Percentiles rank a stretch among this genome's conserved stretches.
These are phyloP conservation scores for Aspergillus biplanus DNA, from an alignment of 495 filamentous ascomycete species.

Conservation along the genomic window DNA sequence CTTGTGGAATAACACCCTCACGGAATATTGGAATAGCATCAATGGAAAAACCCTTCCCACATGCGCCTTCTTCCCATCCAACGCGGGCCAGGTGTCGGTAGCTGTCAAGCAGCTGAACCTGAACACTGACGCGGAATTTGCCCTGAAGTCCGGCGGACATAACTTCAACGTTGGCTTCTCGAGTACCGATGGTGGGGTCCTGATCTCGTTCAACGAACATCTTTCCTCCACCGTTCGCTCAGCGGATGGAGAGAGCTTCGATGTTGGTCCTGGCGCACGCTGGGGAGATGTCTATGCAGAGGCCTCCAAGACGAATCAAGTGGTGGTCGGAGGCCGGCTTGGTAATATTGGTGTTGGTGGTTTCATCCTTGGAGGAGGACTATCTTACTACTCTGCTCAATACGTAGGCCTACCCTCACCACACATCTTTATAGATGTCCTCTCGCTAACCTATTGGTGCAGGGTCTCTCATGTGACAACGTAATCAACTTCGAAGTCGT, in stretches of 20 bases:
- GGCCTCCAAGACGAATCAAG: slow-evolving; percentile 32
- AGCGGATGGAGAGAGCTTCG: slow-evolving; percentile 19
- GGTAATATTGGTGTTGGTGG: slow-evolving; percentile 41
- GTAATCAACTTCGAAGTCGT: slow-evolving; percentile 33
- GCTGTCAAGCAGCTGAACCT: slow-evolving; percentile 24
- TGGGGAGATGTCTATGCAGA: slow-evolving; percentile 39
- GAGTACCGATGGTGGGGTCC: slow-evolving; percentile 24
- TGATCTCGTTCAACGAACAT: slow-evolving; percentile 26
- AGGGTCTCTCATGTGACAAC: slow-evolving; percentile 41
- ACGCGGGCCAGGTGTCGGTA: slow-evolving; percentile 24
- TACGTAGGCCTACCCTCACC: slow-evolving; percentile 6
- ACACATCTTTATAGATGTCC: neutral
- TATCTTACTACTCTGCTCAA: slow-evolving; percentile 26
- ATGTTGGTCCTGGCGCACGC: slow-evolving; percentile 37
- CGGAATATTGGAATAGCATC: slow-evolving; percentile 21
- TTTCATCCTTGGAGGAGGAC: slow-evolving; percentile 36
- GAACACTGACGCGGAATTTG: slow-evolving; percentile 16
- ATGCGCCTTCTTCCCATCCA: slow-evolving; percentile 27
- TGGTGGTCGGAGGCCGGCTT: slow-evolving; percentile 38
- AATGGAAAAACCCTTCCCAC: slow-evolving; percentile 20
- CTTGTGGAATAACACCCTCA: slow-evolving; percentile 9
- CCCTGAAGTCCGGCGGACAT: slow-evolving; percentile 30
- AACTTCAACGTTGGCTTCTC: slow-evolving; percentile 30
- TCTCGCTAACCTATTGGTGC: neutral
- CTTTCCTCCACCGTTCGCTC: slow-evolving; percentile 14